These are phyloP conservation scores for Zymoseptoria ardabiliae DNA, from an alignment of 2,329 filamentous ascomycete species.

Conservation along the genomic window DNA sequence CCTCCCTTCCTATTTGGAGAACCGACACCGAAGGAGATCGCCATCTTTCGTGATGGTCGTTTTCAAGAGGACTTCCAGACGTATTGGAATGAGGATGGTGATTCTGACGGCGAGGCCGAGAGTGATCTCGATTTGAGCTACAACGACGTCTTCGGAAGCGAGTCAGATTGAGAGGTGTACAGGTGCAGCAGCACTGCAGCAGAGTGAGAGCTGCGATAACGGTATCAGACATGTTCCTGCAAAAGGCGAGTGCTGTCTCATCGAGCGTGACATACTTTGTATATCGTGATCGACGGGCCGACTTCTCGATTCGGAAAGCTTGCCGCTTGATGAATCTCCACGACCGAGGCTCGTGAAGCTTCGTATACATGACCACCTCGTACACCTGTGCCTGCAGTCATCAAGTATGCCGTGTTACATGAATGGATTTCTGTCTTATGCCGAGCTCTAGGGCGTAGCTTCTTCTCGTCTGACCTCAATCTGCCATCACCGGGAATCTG, in stretches of 20 bases:
- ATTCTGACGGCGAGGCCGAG: neutral
- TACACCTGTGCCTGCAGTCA: neutral
- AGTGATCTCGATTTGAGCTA: neutral
- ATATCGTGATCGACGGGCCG: neutral
- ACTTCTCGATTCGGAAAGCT: neutral
- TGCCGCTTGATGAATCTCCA: neutral
- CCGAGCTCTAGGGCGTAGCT: neutral
- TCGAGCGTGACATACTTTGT: neutral
- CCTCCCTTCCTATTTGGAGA: slow-evolving; percentile 19
- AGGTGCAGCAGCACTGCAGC: too few relatives aligned
- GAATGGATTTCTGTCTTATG: neutral
- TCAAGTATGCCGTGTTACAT: neutral
- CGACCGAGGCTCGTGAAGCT: neutral
- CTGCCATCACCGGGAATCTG: neutral
- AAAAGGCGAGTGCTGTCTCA: too few relatives aligned
- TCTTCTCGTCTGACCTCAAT: neutral
- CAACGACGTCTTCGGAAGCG: neutral
- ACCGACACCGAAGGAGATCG: slow-evolving; percentile 5
- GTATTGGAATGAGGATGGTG: slow-evolving; percentile 1
- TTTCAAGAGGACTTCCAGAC: neutral
- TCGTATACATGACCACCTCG: neutral
- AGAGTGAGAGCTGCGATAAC: too few relatives aligned
- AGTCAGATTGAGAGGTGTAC: neutral
- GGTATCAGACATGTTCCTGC: too few relatives aligned
- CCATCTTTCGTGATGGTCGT: neutral